phyloP scores from a whole-genome alignment of 2,329 filamentous ascomycete species.

The Rugonectria rugulosa region DNA sequence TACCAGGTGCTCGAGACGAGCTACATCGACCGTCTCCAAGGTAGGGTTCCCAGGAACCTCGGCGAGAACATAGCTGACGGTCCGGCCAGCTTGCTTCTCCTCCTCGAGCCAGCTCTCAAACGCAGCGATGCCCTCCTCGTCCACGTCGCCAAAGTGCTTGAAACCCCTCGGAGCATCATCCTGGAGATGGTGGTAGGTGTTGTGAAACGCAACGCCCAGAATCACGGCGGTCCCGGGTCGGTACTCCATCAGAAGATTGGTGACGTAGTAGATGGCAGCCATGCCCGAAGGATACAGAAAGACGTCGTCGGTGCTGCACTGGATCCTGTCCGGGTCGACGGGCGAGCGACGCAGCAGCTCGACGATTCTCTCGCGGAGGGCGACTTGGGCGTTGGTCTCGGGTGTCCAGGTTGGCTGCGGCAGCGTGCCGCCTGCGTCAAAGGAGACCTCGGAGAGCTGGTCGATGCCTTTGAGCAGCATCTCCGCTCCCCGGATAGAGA shows the following conservation, averaged over 20 bases:
- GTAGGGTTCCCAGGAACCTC: conserved; percentile 54
- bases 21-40: conserved; percentile 43
- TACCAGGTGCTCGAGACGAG: conserved; percentile 49
- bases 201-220: conserved; percentile 61
- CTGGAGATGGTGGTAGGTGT: conserved; percentile 56
- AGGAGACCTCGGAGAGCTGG: conserved; percentile 44
- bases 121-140: conserved; percentile 49
- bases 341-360: conserved; percentile 52
- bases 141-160: conserved; percentile 57
- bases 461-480: conserved; percentile 49
- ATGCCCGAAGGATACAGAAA: conserved; percentile 64
- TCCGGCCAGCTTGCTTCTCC: conserved; percentile 47
- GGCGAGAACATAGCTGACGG: conserved; percentile 55
- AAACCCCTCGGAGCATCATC: conserved; percentile 53
- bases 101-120: conserved; percentile 55
- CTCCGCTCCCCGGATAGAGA: conserved; percentile 56
- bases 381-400: conserved; percentile 46
- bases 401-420: conserved; percentile 50
- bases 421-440: conserved; percentile 27
- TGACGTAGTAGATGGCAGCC: conserved; percentile 56
- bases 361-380: conserved; percentile 50
- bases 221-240: conserved; percentile 49
- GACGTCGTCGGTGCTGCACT: conserved; percentile 49
- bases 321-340: conserved; percentile 38
- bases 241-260: conserved; percentile 46